These are phyloP conservation scores for Pseudozyma sp. DNA, from an alignment of 1,284 basidiomycete genomes.

Conservation along the genomic window DNA sequence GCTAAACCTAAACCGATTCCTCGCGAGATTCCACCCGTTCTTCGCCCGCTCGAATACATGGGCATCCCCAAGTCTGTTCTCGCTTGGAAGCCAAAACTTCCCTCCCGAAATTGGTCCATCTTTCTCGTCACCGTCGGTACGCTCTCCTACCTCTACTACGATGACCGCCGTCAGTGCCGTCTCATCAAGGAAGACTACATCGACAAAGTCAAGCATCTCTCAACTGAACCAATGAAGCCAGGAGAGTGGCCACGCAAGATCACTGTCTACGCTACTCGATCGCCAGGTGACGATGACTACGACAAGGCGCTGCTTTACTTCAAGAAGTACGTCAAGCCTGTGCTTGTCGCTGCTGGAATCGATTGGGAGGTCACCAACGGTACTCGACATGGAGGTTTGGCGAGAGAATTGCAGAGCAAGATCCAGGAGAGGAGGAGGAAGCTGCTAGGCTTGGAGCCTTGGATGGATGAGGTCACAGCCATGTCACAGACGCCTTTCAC, in stretches of 20 bases:
- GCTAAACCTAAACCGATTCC: conserved; percentile 34
- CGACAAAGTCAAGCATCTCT: conserved; percentile 81
- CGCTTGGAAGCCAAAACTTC: conserved; percentile 74
- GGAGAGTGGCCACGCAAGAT: conserved; percentile 83
- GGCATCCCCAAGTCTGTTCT: conserved; percentile 71
- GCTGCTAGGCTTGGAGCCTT: conserved; percentile 64
- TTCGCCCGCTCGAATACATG: conserved; percentile 70
- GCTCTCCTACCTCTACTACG: conserved; percentile 80
- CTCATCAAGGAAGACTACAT: conserved; percentile 82
- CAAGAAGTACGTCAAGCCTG: conserved; percentile 96
- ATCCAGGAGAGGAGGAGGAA: conserved; percentile 76
- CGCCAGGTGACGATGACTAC: conserved; percentile 94
- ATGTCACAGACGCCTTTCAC: conserved; percentile 75
- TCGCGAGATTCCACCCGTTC: conserved; percentile 53
- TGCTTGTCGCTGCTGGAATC: conserved; percentile 90
- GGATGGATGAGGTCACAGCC: conserved; percentile 54
- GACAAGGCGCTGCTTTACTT: conserved; percentile 87
- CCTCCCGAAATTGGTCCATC: conserved; percentile 92
- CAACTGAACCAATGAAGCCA: conserved; percentile 77
- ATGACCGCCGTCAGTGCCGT: conserved; percentile 84
- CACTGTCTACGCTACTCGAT: conserved; percentile 86
- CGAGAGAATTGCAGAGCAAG: conserved; percentile 79
- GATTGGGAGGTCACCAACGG: conserved; percentile 89
- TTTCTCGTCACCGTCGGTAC: conserved; percentile 83
- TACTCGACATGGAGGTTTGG: conserved; percentile 85